Conservation (phyloP, 345 rosid genomes). For the Citropsis articulata region DNA sequence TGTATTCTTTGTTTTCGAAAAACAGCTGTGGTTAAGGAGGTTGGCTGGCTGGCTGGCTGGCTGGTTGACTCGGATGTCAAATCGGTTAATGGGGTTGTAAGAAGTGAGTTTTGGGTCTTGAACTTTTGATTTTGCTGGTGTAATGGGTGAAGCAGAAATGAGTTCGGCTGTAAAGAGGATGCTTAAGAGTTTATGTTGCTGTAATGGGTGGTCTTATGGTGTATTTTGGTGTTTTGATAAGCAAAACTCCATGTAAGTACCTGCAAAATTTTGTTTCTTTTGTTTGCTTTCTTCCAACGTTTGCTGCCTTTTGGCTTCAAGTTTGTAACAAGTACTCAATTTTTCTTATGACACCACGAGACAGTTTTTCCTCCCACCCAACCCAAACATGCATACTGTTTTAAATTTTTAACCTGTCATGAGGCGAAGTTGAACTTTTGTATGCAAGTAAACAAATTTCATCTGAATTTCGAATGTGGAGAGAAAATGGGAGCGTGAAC, state of each 20-base stretch:
- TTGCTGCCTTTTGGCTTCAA: slow-evolving; percentile 3
- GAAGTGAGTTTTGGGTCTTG: slow-evolving; percentile 17
- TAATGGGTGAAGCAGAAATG: slow-evolving; percentile 35
- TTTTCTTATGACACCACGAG: not conserved
- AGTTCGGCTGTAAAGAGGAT: slow-evolving; percentile 46
- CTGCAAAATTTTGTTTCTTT: not conserved
- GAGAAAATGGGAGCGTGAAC: not conserved
- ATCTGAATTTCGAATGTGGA: not conserved
- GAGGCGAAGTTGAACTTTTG: not conserved
- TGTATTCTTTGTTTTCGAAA: not conserved
- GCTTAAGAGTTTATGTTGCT: slow-evolving; percentile 62
- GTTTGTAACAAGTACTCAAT: not conserved
- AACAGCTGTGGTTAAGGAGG: not conserved
- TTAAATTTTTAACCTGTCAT: not conserved
- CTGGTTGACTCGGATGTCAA: not conserved
- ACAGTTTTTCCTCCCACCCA: too few relatives aligned
- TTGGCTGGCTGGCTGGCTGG: not conserved
- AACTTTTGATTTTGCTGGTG: slow-evolving; percentile 24
- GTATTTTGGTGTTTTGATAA: slow-evolving; percentile 78
- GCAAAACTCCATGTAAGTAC: slow-evolving; percentile 61
- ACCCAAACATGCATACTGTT: too few relatives aligned
- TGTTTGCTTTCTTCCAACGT: not conserved
- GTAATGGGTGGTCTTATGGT: slow-evolving; percentile 84
- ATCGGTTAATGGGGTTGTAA: slow-evolving; percentile 18
- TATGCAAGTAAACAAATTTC: not conserved